Base-by-base conservation (phyloP, 768 basidiomycete genomes). In the Rhodotorula graminis region DNA sequence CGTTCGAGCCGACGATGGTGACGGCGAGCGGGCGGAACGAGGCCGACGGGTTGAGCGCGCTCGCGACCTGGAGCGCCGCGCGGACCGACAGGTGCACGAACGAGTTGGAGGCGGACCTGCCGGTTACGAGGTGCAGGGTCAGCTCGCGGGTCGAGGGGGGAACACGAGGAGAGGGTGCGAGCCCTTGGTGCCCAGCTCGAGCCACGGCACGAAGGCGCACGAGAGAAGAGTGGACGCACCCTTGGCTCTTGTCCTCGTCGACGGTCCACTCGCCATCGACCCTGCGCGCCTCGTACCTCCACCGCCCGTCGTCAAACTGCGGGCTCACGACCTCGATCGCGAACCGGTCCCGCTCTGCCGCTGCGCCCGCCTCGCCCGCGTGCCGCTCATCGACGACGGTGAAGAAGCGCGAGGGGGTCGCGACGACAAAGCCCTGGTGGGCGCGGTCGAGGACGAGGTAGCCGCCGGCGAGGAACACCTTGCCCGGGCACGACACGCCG, bases 331-430 rank as follows among this genome's bases (percentile, higher is more conserved):
- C 92, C 71, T 84, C 82, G 79, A 98, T 87, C 25, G 16, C 73
- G 81, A 83, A 75, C 82, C 79, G 49, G 81, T 64, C 77, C 14
- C 74, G 68, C 25, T 80, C 59, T 18, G 63, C 59, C 31, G 27
- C 25, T 27, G 27, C 44, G 18, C 7, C n/a, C 21, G 25, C 11
- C 27, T 55, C 46, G 21, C 37, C 33, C 33, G 0, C 37, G 21
- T 27, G 25, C 21, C 14, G 23, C 44, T 7, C 52, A 40, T 82
- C 84, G 61, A 94, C 83, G 76, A 88, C 86, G 33, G 93, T 88
- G 82, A 94, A 98, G 83, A 99, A 98, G 53, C 96, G 87, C 31
- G 93, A 92, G 19, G 92, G 92, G 25, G 95, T 93, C 1, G 93
- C 91, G 58, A 98, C 86, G 58, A 94, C 93, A 70, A 91, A 82